These are phyloP conservation scores for Panaeolus papilionaceus DNA, from an alignment of 768 basidiomycete genomes.

Conservation along the genomic window DNA sequence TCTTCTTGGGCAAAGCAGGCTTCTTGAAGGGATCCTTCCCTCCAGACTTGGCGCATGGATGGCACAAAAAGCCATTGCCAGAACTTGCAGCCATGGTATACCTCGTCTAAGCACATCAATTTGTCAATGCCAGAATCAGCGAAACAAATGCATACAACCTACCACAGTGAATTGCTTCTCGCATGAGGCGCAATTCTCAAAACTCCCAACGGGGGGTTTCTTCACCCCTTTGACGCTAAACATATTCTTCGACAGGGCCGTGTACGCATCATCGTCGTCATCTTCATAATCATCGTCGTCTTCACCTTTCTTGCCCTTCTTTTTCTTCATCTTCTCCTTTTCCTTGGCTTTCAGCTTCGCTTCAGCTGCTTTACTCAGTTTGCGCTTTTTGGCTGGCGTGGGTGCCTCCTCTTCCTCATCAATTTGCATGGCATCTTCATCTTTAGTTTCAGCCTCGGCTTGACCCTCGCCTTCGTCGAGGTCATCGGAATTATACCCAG, in stretches of 20 bases:
- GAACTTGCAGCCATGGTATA: constrained; percentile 82
- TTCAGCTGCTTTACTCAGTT: constrained; percentile 52
- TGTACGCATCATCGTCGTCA: constrained; percentile 73
- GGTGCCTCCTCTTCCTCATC: constrained; percentile 30
- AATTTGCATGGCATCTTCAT: constrained; percentile 29
- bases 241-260: constrained; percentile 61
- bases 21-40: constrained; percentile 91
- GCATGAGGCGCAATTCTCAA: constrained; percentile 84
- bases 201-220: constrained; percentile 79
- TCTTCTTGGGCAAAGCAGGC: constrained; percentile 62
- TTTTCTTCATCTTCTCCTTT: constrained; percentile 51
- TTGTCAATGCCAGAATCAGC: neutral
- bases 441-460: constrained; percentile 14
- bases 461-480: constrained; percentile 63
- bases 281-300: constrained; percentile 59
- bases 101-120: constrained; percentile 64
- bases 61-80: constrained; percentile 83
- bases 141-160: constrained; percentile 33
- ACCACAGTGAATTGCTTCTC: constrained; percentile 89
- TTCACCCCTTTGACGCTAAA: constrained; percentile 37
- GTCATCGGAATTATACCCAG: constrained; percentile 75
- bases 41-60: constrained; percentile 78
- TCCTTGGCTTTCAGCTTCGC: constrained; percentile 49
- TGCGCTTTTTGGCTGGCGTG: constrained; percentile 61
- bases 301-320: constrained; percentile 43